Conservation (phyloP, 768 basidiomycete genomes). For the Calvatia gigantea region DNA sequence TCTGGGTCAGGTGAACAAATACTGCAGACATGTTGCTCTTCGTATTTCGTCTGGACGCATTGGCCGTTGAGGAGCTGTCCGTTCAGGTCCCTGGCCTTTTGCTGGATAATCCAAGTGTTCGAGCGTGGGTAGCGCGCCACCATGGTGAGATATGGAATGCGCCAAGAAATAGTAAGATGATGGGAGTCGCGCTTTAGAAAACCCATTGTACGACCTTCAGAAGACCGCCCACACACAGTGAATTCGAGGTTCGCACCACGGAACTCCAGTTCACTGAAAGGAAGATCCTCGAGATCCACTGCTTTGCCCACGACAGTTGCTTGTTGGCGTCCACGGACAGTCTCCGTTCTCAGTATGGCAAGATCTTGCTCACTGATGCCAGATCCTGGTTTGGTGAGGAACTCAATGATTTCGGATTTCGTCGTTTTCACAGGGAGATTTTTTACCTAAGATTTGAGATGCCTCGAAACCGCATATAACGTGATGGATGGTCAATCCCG, state of each 20-base stretch:
- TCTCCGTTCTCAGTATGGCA: constrained; percentile 16
- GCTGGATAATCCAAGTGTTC: constrained; percentile 21
- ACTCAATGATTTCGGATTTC: constrained; percentile 12
- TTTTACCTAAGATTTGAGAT: constrained; percentile 14
- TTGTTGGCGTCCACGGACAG: constrained; percentile 28
- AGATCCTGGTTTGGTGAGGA: constrained; percentile 13
- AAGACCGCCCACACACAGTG: constrained; percentile 36
- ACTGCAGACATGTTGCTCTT: constrained; percentile 32
- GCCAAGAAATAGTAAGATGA: constrained; percentile 50
- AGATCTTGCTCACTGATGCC: constrained; percentile 9
- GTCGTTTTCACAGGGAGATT: constrained; percentile 14
- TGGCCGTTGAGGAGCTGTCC: constrained; percentile 34
- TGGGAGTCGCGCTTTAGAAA: constrained; percentile 28
- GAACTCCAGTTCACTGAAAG: constrained; percentile 48
- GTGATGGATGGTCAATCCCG: constrained; percentile 13
- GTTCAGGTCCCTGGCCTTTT: constrained; percentile 35
- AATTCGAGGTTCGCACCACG: constrained; percentile 37
- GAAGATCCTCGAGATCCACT: constrained; percentile 35
- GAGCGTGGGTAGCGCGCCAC: constrained; percentile 38
- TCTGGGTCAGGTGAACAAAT: constrained; percentile 1
- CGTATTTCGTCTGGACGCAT: constrained; percentile 45
- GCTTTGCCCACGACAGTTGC: constrained; percentile 41
- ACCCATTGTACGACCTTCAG: constrained; percentile 37
- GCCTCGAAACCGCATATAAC: constrained; percentile 16
- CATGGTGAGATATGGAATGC: constrained; percentile 39